Percentiles rank a stretch among this genome's conserved stretches.
Evolutionary conservation across 805 yeast species (phyloP).

Genomic region (Candida sakaeoensis): DNA sequence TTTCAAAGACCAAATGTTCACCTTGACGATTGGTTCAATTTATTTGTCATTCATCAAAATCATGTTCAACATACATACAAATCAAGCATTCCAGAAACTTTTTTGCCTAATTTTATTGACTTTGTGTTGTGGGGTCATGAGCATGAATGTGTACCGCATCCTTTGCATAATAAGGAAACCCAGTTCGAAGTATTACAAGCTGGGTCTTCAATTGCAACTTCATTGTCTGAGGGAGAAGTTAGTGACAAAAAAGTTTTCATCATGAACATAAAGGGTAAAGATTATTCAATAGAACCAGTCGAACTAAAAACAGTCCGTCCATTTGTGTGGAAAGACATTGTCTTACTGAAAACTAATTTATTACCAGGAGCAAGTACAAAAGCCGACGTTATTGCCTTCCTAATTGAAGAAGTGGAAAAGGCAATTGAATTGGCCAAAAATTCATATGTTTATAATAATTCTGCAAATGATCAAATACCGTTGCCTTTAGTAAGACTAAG

Average conservation of each 20-base stretch:
- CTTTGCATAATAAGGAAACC: constrained; percentile 53
- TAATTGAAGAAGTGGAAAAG: constrained; percentile 61
- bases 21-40: constrained; percentile 71
- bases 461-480: constrained; percentile 38
- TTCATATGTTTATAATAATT: constrained; percentile 39
- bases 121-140: constrained; percentile 97
- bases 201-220: constrained; percentile 92
- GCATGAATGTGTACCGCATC: constrained; percentile 83
- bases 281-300: constrained; percentile 57
- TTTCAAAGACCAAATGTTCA: constrained; percentile 66
- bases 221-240: constrained; percentile 81
- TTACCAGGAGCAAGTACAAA: constrained; percentile 59
- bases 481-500: constrained; percentile 77
- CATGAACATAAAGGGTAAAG: constrained; percentile 56
- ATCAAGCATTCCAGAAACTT: constrained; percentile 78
- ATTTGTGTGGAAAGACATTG: constrained; percentile 67
- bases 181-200: constrained; percentile 84
- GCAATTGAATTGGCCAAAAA: constrained; percentile 58
- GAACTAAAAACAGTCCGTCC: constrained; percentile 74
- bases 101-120: constrained; percentile 78
- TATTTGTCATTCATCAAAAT: constrained; percentile 89
- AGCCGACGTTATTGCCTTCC: constrained; percentile 55
- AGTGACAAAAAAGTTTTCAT: constrained; percentile 71
- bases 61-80: constrained; percentile 79
- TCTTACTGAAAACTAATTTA: constrained; percentile 50